Evolutionary conservation across 805 yeast species (phyloP), one percentile per base, ranked within the genome.

Genomic region (Scheffersomyces ergatensis): DNA sequence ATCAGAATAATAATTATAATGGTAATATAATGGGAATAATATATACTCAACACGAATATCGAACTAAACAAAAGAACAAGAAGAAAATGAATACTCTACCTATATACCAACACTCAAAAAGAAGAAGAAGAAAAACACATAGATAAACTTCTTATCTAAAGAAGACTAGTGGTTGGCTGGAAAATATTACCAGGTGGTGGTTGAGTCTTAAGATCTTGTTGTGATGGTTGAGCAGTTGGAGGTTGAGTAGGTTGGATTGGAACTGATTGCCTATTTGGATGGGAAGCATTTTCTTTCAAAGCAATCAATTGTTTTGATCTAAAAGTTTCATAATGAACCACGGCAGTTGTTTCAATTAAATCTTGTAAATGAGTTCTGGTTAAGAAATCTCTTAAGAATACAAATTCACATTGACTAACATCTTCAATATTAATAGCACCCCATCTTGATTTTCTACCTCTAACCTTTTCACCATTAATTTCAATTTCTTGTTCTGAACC

Each of bases 321-420:
- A 71, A 90, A 93, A 40, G 82, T 75, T 72, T 93, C 99, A 65
- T 93, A 93, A 64, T 93, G 98, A 40, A 82, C 76, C 50, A 80
- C 73, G 1, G 95, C 72, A 3, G 99, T 93, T 11, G 96, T 81
- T 65, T 93, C 99, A 55, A 93, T 90, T 62, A 93, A 80, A 62
- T 92, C 98, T 64, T 89, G 97, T 57, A 93, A 74, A 63, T 93
- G 97, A 7, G 98, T 89, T 70, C 97, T 82, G 34, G 96, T 89
- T 57, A 93, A 78, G 64, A 93, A 93, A 63, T 89, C 96, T 68
- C 97, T 81, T 59, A 93, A 80, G 54, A 88, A 89, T 29, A 89
- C 88, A 73, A 93, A 93, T 70, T 93, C 99, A 67, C 97, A 89
- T 67, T 93, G 98, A 40, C 84, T 79, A 39, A 88, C 89, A 67